phyloP scores from a whole-genome alignment of 768 basidiomycete genomes.

The Auriscalpium orientale region DNA sequence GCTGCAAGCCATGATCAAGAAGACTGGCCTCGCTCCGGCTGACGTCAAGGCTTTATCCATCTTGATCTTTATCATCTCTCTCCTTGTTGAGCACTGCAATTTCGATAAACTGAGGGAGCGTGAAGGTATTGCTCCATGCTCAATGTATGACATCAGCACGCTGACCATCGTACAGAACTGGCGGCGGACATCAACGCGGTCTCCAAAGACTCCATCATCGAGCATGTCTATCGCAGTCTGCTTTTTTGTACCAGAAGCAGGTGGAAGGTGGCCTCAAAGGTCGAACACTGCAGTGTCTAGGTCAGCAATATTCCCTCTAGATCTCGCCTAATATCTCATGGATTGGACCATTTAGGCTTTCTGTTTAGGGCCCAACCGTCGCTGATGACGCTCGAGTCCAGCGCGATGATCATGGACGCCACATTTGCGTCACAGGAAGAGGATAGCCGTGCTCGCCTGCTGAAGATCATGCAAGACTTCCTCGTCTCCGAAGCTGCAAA shows the following conservation, averaged over 20 bases:
- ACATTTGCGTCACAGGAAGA: conserved; percentile 73
- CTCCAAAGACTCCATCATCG: conserved; percentile 52
- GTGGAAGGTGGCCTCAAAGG: conserved; percentile 49
- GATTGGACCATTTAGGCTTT: conserved; percentile 48
- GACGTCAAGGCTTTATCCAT: conserved; percentile 56
- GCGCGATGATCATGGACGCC: conserved; percentile 80
- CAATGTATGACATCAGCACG: not conserved
- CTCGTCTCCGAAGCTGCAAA: conserved; percentile 77
- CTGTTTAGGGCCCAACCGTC: conserved; percentile 89
- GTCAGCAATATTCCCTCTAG: conserved; percentile 32
- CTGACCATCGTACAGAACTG: conserved; percentile 5
- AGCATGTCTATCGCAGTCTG: conserved; percentile 72
- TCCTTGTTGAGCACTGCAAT: conserved; percentile 84
- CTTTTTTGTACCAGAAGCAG: conserved; percentile 66
- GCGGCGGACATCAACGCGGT: conserved; percentile 12
- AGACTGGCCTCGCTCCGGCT: conserved; percentile 35
- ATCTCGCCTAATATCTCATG: not conserved
- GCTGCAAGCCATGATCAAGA: conserved; percentile 48
- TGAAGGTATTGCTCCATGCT: conserved; percentile 35
- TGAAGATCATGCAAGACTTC: conserved; percentile 91
- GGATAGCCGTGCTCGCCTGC: conserved; percentile 62
- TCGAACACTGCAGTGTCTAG: conserved; percentile 81
- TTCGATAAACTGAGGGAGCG: conserved; percentile 75
- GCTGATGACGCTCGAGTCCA: conserved; percentile 76
- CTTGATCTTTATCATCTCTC: conserved; percentile 74